These are phyloP conservation scores for Stevia rebaudiana DNA, from an alignment of 140 eudicot species.

Conservation along the genomic window DNA sequence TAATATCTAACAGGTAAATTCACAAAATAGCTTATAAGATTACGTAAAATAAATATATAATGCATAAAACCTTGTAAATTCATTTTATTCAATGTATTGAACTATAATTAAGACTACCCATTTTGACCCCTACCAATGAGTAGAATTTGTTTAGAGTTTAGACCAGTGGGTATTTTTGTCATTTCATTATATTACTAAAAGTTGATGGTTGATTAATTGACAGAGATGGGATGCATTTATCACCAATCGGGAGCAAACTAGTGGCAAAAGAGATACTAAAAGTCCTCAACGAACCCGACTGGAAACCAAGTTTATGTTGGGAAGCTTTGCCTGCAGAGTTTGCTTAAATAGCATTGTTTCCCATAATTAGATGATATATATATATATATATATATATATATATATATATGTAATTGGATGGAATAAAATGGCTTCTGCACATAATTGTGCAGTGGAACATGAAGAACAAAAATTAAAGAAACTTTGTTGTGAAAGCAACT, in stretches of 20 bases:
- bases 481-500: no score
- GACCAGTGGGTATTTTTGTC: not conserved
- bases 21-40: not conserved
- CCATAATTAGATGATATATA: no score
- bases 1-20: not conserved
- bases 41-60: not conserved
- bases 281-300: conserved; percentile 49
- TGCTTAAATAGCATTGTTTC: no score
- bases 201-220: not conserved
- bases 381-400: no score
- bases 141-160: not conserved
- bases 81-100: no score
- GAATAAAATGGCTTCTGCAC: no score
- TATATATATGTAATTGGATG: no score
- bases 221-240: conserved; percentile 76
- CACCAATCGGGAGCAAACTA: conserved; percentile 57
- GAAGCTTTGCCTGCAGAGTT: conserved; percentile 37
- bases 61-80: no score
- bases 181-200: not conserved
- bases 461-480: no score
- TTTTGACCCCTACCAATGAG: not conserved
- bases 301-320: conserved; percentile 78
- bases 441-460: no score
- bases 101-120: no score
- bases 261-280: conserved; percentile 56